Evolutionary conservation across 345 rosid genomes (phyloP).

Genomic region (Leavenworthia alabamica): DNA sequence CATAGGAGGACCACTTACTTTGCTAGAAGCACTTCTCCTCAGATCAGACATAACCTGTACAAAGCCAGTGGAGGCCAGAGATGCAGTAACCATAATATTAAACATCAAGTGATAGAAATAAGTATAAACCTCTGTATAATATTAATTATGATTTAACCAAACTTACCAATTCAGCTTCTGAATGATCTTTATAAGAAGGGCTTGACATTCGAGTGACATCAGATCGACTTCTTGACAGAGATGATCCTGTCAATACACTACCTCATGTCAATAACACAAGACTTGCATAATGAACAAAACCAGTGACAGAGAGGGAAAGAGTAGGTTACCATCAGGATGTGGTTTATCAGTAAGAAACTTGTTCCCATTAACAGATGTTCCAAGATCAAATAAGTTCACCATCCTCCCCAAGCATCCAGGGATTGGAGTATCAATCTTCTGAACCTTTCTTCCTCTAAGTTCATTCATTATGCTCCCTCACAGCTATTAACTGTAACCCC

Average conservation of each 20-base stretch:
- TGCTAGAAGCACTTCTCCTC: constrained; percentile 54
- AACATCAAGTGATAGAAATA: constrained; percentile 26
- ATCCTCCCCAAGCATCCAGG: constrained; percentile 59
- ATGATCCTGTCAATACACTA: constrained; percentile 39
- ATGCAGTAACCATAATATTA: constrained; percentile 15
- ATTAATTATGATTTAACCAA: neutral
- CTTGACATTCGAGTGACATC: constrained; percentile 51
- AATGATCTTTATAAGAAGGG: constrained; percentile 43
- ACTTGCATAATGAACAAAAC: neutral
- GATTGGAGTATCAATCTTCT: constrained; percentile 44
- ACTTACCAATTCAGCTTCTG: constrained; percentile 62
- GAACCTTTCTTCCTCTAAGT: constrained; percentile 42
- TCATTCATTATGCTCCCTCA: constrained; percentile 55
- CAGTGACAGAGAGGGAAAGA: neutral
- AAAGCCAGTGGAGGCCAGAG: constrained; percentile 7
- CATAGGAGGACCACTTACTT: constrained; percentile 60
- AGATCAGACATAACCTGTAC: constrained; percentile 52
- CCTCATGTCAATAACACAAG: constrained; percentile 25
- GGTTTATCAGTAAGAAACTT: constrained; percentile 47
- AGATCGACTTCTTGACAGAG: constrained; percentile 66
- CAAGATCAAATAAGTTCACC: constrained; percentile 63
- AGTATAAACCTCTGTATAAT: constrained; percentile 20
- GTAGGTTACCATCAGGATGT: constrained; percentile 44
- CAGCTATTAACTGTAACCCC: neutral
- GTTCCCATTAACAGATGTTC: constrained; percentile 45